Evolutionary conservation across 2,329 filamentous ascomycete genomes (phyloP).

Genomic region (Dichotomopilus funicola): DNA sequence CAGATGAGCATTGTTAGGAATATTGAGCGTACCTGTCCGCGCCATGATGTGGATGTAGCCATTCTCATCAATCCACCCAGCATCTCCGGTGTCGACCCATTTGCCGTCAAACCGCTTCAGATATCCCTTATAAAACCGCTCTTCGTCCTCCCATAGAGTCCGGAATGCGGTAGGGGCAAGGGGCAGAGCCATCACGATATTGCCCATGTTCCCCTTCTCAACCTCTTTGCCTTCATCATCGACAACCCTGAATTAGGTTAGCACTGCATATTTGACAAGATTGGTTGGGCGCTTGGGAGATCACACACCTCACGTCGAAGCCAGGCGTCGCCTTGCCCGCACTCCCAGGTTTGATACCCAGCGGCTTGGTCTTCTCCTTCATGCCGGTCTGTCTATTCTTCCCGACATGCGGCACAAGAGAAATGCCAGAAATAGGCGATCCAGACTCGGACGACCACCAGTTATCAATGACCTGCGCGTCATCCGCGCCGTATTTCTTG

Average conservation of each 20-base stretch:
- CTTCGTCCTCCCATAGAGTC: slow-evolving; percentile 78
- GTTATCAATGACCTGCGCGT: slow-evolving; percentile 53
- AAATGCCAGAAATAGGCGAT: slow-evolving; percentile 52
- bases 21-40: slow-evolving; percentile 31
- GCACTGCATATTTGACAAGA: neutral
- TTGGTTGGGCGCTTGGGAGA: no score
- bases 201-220: slow-evolving; percentile 71
- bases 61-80: slow-evolving; percentile 75
- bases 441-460: slow-evolving; percentile 57
- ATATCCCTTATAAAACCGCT: slow-evolving; percentile 80
- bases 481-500: slow-evolving; percentile 56
- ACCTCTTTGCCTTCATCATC: slow-evolving; percentile 73
- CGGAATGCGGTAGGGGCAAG: slow-evolving; percentile 81
- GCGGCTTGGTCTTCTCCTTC: slow-evolving; percentile 34
- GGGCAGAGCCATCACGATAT: slow-evolving; percentile 79
- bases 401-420: slow-evolving; percentile 52
- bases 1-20: neutral
- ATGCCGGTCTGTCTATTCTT: slow-evolving; percentile 41
- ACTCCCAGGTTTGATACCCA: slow-evolving; percentile 71
- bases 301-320: slow-evolving; percentile 60
- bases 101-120: slow-evolving; percentile 71
- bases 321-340: slow-evolving; percentile 89
- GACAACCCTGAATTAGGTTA: slow-evolving; percentile 48
- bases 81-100: slow-evolving; percentile 89
- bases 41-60: slow-evolving; percentile 61